These are phyloP conservation scores for Phoma sp. DNA, from an alignment of 2,329 filamentous ascomycete genomes.

Conservation along the genomic window DNA sequence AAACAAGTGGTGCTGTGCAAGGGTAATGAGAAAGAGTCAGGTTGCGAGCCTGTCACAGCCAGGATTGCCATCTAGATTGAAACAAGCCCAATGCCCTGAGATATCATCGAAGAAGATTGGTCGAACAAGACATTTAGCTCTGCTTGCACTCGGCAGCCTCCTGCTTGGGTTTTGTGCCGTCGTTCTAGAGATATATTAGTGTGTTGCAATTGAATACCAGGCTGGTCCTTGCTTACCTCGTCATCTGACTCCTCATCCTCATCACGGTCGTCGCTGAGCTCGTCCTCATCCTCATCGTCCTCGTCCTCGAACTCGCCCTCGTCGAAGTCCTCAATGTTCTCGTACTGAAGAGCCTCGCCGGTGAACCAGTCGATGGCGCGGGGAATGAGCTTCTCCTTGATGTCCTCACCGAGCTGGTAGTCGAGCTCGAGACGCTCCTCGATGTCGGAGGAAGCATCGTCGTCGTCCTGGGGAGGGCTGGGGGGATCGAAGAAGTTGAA, in stretches of 20 bases:
- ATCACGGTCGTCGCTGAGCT: conserved; percentile 79
- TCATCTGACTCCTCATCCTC: conserved; percentile 67
- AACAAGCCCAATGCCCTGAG: conserved; percentile 30
- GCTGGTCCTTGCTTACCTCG: conserved; percentile 37
- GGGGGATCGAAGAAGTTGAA: conserved; percentile 98
- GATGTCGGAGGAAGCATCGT: conserved; percentile 84
- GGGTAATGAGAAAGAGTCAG: conserved; percentile 21
- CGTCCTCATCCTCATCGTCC: conserved; percentile 90
- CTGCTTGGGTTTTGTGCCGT: conserved; percentile 53
- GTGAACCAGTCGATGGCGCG: conserved; percentile 99
- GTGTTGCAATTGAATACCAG: neutral
- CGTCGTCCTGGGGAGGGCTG: conserved; percentile 77
- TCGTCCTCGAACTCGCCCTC: conserved; percentile 87
- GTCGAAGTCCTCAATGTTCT: conserved; percentile 87
- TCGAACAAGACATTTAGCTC: conserved; percentile 42
- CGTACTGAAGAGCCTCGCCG: conserved; percentile 94
- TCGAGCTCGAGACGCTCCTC: conserved; percentile 98
- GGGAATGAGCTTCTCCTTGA: conserved; percentile 99
- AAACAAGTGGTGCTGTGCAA: conserved; percentile 27
- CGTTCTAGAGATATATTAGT: conserved; percentile 40
- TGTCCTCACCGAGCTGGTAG: conserved; percentile 98
- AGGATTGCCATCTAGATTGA: conserved; percentile 38
- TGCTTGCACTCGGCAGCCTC: conserved; percentile 55
- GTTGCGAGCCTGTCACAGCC: conserved; percentile 20
- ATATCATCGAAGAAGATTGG: conserved; percentile 28